phyloP scores from a whole-genome alignment of 179 eudicot species.

The Gypsophila paniculata region DNA sequence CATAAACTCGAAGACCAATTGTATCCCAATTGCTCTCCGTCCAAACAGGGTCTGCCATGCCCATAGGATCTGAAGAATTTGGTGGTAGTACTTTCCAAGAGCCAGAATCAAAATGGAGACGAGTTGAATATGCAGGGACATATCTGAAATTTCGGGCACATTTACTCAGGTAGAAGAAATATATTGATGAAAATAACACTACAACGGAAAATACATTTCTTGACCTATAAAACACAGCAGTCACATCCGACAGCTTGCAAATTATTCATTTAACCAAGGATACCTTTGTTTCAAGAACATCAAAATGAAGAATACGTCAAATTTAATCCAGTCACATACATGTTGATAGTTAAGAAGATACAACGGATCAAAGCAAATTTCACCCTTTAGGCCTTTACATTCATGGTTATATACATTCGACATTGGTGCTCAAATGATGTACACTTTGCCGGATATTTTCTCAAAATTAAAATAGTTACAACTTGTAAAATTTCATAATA shows the following conservation, averaged over 20 bases:
- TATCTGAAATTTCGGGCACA: conserved; percentile 42
- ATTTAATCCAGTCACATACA: background rate
- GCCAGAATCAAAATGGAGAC: conserved; percentile 68
- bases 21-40: conserved; percentile 89
- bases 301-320: conserved; percentile 14
- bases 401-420: no score
- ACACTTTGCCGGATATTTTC: no score
- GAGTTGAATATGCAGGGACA: conserved; percentile 84
- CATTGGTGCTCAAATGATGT: no score
- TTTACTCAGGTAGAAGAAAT: background rate
- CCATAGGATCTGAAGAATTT: conserved; percentile 68
- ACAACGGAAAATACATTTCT: background rate
- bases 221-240: background rate
- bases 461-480: no score
- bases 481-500: no score
- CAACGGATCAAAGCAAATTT: no score
- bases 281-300: background rate
- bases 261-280: background rate
- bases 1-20: conserved; percentile 57
- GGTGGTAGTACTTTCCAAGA: conserved; percentile 62
- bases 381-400: no score
- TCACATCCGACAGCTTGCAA: background rate
- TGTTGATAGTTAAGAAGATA: no score
- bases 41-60: conserved; percentile 69
- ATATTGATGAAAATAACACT: background rate